Evolutionary conservation across 257 asterid species (phyloP).

Genomic region (Solanum sejunctum): DNA sequence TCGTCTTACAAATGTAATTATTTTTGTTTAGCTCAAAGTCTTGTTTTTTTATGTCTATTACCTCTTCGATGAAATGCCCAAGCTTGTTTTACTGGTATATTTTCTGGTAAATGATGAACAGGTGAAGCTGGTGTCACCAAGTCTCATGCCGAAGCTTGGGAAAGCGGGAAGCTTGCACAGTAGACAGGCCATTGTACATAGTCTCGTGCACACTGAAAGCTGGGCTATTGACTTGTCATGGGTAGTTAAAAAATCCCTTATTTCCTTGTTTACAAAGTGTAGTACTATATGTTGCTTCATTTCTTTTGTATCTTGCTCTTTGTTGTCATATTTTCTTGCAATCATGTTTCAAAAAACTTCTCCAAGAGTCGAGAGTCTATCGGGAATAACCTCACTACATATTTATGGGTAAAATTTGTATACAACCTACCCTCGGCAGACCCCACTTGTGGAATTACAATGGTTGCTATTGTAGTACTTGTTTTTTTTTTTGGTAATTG

Average conservation of each 20-base stretch:
- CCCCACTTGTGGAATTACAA: neutral
- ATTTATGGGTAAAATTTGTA: neutral
- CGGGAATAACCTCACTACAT: neutral
- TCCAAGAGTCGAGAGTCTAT: too few relatives aligned
- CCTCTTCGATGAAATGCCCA: slow-evolving; percentile 18
- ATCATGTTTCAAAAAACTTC: neutral
- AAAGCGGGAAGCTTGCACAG: slow-evolving; percentile 96
- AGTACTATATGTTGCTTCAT: neutral
- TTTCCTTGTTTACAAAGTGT: neutral
- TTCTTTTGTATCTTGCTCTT: neutral
- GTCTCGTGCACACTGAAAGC: slow-evolving; percentile 93
- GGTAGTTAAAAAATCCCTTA: too few relatives aligned
- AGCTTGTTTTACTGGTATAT: neutral
- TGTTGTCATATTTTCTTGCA: neutral
- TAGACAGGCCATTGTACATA: slow-evolving; percentile 87
- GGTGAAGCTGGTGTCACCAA: slow-evolving; percentile 86
- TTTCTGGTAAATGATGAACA: slow-evolving; percentile 10
- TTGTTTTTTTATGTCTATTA: neutral
- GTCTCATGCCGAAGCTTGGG: slow-evolving; percentile 96
- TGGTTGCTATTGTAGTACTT: neutral
- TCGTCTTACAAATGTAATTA: neutral
- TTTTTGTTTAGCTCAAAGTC: neutral
- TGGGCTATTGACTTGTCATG: slow-evolving; percentile 98
- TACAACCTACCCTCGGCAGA: neutral
- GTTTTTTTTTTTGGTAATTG: too few relatives aligned